phyloP scores from a whole-genome alignment of 1,284 basidiomycete genomes.

The Leccinum cinnamomeum region DNA sequence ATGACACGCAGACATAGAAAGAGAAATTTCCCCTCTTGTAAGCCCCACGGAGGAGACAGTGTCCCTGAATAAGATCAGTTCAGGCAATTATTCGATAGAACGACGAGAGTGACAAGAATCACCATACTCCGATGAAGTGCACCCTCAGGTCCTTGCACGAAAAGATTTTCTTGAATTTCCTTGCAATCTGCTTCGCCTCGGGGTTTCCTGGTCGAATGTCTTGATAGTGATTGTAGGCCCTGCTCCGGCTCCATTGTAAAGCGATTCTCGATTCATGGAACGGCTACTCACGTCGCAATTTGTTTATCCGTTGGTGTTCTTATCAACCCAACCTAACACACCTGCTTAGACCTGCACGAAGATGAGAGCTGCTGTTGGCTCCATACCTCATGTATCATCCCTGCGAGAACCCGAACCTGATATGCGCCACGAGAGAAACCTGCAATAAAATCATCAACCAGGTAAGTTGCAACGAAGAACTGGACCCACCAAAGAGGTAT shows the following conservation, averaged over 20 bases:
- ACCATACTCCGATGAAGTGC: slow-evolving; percentile 41
- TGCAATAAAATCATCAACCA: slow-evolving; percentile 7
- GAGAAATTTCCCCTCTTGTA: slow-evolving; percentile 18
- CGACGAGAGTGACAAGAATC: not conserved
- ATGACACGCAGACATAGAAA: slow-evolving; percentile 25
- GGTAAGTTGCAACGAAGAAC: not conserved
- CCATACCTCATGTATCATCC: slow-evolving; percentile 38
- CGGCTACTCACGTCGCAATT: slow-evolving; percentile 10
- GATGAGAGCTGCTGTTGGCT: not conserved
- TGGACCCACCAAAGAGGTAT: slow-evolving; percentile 40
- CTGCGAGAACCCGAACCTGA: slow-evolving; percentile 41
- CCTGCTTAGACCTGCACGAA: not conserved
- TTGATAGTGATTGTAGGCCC: slow-evolving; percentile 38
- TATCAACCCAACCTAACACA: slow-evolving; percentile 17
- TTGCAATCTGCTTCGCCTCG: not conserved
- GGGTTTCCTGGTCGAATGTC: slow-evolving; percentile 3
- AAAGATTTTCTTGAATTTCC: not conserved
- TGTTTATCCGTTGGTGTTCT: slow-evolving; percentile 15
- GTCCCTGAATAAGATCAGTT: slow-evolving; percentile 34
- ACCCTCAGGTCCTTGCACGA: slow-evolving; percentile 20
- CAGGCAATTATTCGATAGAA: no score
- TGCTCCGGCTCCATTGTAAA: slow-evolving; percentile 12
- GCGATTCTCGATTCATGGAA: not conserved
- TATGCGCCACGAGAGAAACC: slow-evolving; percentile 45
- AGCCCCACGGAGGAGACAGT: slow-evolving; percentile 25